phyloP scores from a whole-genome alignment of 192 early-diverging fungal species.

The Radiomyces spectabilis region DNA sequence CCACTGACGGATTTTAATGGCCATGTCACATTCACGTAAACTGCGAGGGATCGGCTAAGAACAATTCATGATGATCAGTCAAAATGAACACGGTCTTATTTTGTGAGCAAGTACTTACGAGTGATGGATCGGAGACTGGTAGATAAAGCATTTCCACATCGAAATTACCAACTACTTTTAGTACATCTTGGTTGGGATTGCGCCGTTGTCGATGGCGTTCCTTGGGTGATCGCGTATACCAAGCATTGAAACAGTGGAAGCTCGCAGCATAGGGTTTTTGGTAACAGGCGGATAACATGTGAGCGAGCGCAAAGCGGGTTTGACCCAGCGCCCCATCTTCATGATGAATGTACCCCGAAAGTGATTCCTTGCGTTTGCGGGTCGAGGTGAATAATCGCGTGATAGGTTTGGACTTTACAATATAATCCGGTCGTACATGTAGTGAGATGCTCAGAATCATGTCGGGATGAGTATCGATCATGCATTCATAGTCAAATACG shows the following conservation, averaged over 20 bases:
- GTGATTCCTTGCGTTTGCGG: conserved; percentile 11
- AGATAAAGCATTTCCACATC: conserved; percentile 19
- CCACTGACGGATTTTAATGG: conserved; percentile 10
- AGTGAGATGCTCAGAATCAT: conserved; percentile 18
- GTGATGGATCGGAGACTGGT: conserved; percentile 4
- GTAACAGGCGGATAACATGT: conserved; percentile 18
- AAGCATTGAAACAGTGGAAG: conserved; percentile 27
- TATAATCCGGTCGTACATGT: conserved; percentile 20
- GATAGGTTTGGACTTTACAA: conserved; percentile 8
- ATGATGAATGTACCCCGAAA: conserved; percentile 18
- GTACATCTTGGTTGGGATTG: conserved; percentile 7
- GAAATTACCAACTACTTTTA: conserved; percentile 25
- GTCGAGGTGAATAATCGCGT: conserved; percentile 13
- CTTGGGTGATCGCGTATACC: conserved; percentile 6
- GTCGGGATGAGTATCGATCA: conserved; percentile 20
- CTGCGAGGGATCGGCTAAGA: conserved; percentile 2
- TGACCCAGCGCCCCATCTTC: conserved; percentile 27
- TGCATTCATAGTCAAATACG: conserved; percentile 21
- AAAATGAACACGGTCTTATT: neutral
- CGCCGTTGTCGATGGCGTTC: conserved; percentile 3
- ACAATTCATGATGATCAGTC: neutral
- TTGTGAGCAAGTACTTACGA: neutral
- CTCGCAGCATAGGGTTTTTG: conserved; percentile 4
- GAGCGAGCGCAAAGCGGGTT: conserved; percentile 15
- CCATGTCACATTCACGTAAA: conserved; percentile 12